Evolutionary conservation across 2,329 filamentous ascomycete species (phyloP).

Genomic region (Huntiella abstrusa): DNA sequence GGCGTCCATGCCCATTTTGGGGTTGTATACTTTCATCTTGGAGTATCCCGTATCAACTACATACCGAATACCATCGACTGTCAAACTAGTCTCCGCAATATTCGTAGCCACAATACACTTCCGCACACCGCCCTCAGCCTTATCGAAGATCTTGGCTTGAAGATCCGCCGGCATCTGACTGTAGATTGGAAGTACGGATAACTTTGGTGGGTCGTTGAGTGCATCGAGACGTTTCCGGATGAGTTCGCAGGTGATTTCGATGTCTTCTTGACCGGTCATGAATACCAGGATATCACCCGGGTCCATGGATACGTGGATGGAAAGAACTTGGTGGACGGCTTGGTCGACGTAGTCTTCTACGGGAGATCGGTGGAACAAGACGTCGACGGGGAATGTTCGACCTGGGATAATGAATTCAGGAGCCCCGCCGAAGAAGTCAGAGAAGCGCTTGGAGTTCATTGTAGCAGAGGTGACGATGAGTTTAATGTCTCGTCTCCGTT

Average conservation of each 20-base stretch:
- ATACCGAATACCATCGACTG: conserved; percentile 97
- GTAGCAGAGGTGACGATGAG: conserved; percentile 95
- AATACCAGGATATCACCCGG: conserved; percentile 90
- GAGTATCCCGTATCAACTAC: conserved; percentile 93
- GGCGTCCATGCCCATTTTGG: conserved; percentile 98
- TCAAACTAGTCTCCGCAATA: conserved; percentile 94
- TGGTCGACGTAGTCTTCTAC: conserved; percentile 97
- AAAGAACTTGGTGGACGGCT: conserved; percentile 84
- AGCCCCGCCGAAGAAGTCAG: conserved; percentile 86
- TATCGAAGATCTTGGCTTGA: conserved; percentile 94
- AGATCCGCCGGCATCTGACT: conserved; percentile 98
- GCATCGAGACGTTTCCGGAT: conserved; percentile 72
- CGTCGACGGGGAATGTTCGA: conserved; percentile 88
- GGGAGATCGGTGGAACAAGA: conserved; percentile 85
- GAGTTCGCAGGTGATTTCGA: conserved; percentile 88
- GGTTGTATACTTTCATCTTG: conserved; percentile 97
- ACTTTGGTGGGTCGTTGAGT: conserved; percentile 83
- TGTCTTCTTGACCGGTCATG: conserved; percentile 98
- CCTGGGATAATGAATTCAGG: conserved; percentile 95
- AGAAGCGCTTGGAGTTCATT: conserved; percentile 95
- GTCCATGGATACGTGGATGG: conserved; percentile 90
- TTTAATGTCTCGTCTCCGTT: conserved; percentile 76
- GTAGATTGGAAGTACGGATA: conserved; percentile 93
- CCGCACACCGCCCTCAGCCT: conserved; percentile 70
- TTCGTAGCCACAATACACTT: conserved; percentile 98